These are phyloP conservation scores for Neofusicoccum umdonicola DNA, from an alignment of 2,329 filamentous ascomycete species.

Conservation along the genomic window DNA sequence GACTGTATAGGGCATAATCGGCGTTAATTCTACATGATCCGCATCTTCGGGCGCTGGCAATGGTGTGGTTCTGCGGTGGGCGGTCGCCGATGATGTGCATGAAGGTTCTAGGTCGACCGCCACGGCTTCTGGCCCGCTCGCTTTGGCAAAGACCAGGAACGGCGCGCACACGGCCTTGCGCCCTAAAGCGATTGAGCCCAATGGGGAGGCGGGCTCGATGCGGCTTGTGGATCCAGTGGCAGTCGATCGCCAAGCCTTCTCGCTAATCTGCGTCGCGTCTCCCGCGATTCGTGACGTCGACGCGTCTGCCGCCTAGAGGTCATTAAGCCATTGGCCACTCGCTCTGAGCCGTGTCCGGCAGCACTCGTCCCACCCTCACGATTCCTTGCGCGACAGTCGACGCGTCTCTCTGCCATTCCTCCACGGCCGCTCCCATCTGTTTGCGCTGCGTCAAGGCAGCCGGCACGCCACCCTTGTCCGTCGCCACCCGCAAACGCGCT, in stretches of 20 bases:
- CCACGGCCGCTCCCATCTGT: not conserved
- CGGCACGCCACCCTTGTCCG: not conserved
- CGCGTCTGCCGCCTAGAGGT: constrained; percentile 8
- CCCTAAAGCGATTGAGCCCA: not conserved
- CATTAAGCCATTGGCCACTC: constrained; percentile 18
- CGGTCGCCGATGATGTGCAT: not conserved
- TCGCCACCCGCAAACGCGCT: constrained; percentile 1
- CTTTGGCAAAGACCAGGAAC: not conserved
- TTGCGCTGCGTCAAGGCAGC: not conserved
- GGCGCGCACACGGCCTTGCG: not conserved
- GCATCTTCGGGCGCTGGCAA: not conserved
- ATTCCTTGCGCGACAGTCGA: not conserved
- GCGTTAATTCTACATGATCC: constrained; percentile 9
- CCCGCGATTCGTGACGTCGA: constrained; percentile 18
- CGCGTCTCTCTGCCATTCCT: not conserved
- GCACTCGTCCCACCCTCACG: not conserved
- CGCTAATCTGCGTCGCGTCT: constrained; percentile 18
- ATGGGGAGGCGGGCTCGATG: constrained; percentile 6
- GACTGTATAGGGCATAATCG: constrained; percentile 16
- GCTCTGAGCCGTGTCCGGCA: not conserved
- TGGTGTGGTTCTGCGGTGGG: not conserved
- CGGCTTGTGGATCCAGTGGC: not conserved
- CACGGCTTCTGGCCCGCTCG: not conserved
- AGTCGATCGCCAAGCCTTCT: constrained; percentile 8
- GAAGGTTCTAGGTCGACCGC: not conserved